phyloP scores from a whole-genome alignment of 139 green algal genomes.

The Chlamydomonas sp. region DNA sequence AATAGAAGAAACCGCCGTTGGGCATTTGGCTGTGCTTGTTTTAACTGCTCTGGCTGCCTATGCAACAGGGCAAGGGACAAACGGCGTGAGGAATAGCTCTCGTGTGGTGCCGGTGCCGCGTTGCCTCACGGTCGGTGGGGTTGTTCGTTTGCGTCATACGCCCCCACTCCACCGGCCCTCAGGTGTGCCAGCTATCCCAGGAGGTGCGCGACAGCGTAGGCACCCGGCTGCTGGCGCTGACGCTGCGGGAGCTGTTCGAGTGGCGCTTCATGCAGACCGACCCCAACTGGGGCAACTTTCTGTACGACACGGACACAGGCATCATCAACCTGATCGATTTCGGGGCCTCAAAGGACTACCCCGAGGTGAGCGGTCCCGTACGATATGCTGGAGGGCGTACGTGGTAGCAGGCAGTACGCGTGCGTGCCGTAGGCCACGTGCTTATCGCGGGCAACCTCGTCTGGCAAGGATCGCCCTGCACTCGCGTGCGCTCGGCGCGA shows the following conservation, averaged over 20 bases:
- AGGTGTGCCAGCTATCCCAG: conserved; percentile 78
- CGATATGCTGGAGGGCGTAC: background rate
- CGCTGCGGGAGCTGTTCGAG: conserved; percentile 92
- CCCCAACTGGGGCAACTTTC: conserved; percentile 97
- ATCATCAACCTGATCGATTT: conserved; percentile 94
- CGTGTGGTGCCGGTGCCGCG: too few species aligned
- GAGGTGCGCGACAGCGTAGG: conserved; percentile 82
- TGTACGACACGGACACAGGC: conserved; percentile 86
- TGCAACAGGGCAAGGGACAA: too few species aligned
- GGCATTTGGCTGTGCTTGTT: too few species aligned
- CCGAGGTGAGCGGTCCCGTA: conserved; percentile 11
- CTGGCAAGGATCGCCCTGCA: too few species aligned
- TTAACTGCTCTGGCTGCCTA: too few species aligned
- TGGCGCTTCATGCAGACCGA: conserved; percentile 98
- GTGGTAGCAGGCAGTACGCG: background rate
- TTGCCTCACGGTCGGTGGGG: too few species aligned
- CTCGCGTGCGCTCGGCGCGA: too few species aligned
- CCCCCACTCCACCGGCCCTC: background rate
- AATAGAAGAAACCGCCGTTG: too few species aligned
- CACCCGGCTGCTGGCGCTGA: conserved; percentile 84
- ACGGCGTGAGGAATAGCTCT: too few species aligned
- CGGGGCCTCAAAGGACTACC: conserved; percentile 87
- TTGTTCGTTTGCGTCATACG: too few species aligned
- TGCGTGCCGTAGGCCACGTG: too few species aligned
- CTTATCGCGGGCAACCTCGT: too few species aligned